phyloP scores from a whole-genome alignment of 2,329 filamentous ascomycete genomes.

The Fusarium pseudocircinatum region DNA sequence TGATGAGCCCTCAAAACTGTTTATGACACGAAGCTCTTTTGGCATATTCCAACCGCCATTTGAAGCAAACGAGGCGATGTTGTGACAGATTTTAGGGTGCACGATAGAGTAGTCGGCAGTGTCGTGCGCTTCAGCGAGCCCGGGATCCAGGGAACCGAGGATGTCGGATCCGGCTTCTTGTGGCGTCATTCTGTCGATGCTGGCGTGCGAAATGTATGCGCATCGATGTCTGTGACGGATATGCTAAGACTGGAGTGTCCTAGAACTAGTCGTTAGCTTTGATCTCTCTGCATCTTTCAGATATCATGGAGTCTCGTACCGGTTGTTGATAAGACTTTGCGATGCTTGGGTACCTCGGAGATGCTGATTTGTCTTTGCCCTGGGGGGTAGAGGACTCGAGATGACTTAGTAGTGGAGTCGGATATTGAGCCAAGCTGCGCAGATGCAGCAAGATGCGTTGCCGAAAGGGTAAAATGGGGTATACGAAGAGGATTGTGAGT shows the following conservation, averaged over 20 bases:
- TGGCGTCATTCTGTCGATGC: neutral
- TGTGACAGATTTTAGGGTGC: neutral
- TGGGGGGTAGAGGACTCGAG: neutral
- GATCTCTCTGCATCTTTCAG: rapidly evolving
- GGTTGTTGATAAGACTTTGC: neutral
- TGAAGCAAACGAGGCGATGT: neutral
- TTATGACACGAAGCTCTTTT: neutral
- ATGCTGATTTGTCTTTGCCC: neutral
- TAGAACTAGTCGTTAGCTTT: neutral
- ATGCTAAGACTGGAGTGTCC: neutral
- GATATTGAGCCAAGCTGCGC: neutral
- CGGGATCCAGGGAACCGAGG: neutral
- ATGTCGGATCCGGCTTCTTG: neutral
- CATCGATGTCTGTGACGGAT: too few species aligned
- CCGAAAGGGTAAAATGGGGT: neutral
- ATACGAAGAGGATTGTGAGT: rapidly evolving
- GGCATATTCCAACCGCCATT: too few species aligned
- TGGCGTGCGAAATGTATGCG: rapidly evolving
- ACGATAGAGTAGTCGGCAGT: neutral
- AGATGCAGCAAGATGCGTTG: neutral
- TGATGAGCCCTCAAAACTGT: rapidly evolving
- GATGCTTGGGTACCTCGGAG: neutral
- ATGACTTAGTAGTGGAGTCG: neutral
- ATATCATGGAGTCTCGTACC: neutral
- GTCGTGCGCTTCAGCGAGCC: too few species aligned